These are phyloP conservation scores for Fusarium robinianum DNA, from an alignment of 2,329 filamentous ascomycete genomes.

Conservation along the genomic window DNA sequence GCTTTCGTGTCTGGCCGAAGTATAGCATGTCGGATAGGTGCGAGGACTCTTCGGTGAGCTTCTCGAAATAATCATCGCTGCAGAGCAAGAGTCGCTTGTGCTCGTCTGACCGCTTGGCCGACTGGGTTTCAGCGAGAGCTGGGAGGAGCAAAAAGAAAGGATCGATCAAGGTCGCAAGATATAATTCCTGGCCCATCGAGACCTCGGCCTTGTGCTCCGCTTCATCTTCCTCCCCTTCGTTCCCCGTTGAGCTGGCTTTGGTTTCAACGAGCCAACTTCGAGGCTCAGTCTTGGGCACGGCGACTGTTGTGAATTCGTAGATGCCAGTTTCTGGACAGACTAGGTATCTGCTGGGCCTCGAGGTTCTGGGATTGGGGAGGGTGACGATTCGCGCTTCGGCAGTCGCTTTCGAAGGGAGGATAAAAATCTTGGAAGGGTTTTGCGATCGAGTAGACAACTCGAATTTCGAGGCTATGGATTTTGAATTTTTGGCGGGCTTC, in stretches of 20 bases:
- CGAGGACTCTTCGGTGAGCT: slow-evolving; percentile 56
- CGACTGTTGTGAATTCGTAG: slow-evolving; percentile 66
- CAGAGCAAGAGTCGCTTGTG: slow-evolving; percentile 68
- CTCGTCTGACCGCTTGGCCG: slow-evolving; percentile 48
- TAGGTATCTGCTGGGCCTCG: slow-evolving; percentile 61
- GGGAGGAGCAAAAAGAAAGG: slow-evolving; percentile 83
- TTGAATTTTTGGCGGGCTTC: slow-evolving; percentile 36
- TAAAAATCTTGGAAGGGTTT: slow-evolving; percentile 60
- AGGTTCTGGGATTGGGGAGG: slow-evolving; percentile 62
- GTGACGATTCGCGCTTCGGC: slow-evolving; percentile 62
- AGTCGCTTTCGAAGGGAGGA: slow-evolving; percentile 61
- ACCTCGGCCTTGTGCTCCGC: slow-evolving; percentile 42
- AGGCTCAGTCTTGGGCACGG: slow-evolving; percentile 56
- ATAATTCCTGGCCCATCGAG: slow-evolving; percentile 72
- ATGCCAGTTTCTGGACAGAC: slow-evolving; percentile 65
- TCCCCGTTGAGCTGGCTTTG: slow-evolving; percentile 14
- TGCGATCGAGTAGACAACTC: slow-evolving; percentile 45
- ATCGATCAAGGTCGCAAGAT: slow-evolving; percentile 83
- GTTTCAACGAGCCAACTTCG: slow-evolving; percentile 65
- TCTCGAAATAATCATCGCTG: slow-evolving; percentile 73
- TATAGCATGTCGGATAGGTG: slow-evolving; percentile 64
- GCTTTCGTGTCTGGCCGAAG: slow-evolving; percentile 50
- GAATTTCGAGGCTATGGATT: slow-evolving; percentile 46
- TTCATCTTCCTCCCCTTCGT: slow-evolving; percentile 24
- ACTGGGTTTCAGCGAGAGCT: slow-evolving; percentile 57